These are phyloP conservation scores for Pelargonium exstipulatum DNA, from an alignment of 441 rosid genomes.

Conservation along the genomic window DNA sequence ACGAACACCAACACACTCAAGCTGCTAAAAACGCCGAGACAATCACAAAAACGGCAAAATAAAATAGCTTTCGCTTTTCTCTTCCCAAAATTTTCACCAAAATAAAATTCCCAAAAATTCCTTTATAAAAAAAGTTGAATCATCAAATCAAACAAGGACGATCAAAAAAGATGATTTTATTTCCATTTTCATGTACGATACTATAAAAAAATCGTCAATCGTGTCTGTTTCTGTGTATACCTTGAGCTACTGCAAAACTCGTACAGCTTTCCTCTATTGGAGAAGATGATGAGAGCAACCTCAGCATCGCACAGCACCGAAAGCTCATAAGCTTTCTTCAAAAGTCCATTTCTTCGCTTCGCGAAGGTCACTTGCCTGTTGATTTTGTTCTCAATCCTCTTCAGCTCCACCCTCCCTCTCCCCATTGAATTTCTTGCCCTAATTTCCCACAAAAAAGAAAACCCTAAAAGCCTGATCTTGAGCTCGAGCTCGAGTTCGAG, in stretches of 20 bases:
- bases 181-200: not conserved
- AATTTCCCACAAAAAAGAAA: conserved; percentile 1
- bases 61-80: not conserved
- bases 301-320: conserved; percentile 98
- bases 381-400: conserved; percentile 99
- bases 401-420: conserved; percentile 97
- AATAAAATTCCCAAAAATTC: not conserved
- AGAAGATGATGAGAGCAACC: conserved; percentile 99
- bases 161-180: not conserved
- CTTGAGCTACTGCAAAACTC: conserved; percentile 99
- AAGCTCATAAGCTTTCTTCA: conserved; percentile 99
- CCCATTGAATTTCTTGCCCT: conserved; percentile 45
- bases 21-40: conserved; percentile 66
- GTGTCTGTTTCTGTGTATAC: conserved; percentile 42
- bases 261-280: conserved; percentile 96
- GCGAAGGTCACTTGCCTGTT: conserved; percentile 99
- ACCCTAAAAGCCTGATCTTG: not conserved
- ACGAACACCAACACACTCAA: conserved; percentile 29
- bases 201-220: too few species aligned
- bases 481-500: too few species aligned
- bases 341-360: conserved; percentile 88
- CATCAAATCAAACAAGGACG: too few species aligned
- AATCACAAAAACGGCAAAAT: conserved; percentile 64
- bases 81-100: conserved; percentile 14
- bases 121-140: not conserved